Base-by-base conservation (phyloP, 129 eudicot genomes). In the sunflower (Helianthus annuus) region DNA sequence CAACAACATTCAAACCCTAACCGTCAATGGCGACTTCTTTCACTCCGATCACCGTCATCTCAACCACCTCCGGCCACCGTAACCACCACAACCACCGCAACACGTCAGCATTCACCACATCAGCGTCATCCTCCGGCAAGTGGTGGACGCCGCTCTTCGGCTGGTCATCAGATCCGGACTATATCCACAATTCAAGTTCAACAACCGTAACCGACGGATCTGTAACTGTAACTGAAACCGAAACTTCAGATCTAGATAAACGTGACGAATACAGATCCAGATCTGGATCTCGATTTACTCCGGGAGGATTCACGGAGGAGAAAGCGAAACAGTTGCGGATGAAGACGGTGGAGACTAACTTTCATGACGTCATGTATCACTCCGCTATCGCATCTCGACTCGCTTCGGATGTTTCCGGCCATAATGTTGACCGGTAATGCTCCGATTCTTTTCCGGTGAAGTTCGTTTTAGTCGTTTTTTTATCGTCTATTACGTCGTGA, bases 101-200 rank as follows among this genome's bases (percentile, higher is more conserved):
- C 42, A 68, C 48, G 40, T 55, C 76, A 29, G 45, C 46, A 42
- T 42, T 42, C 8, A 42, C 40, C 32, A 73, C 17, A 24, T 6
- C 79, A 38, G 65, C 82, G 11, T 60, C 73, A 12, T 45, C 80
- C 48, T 72, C 83, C 56, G 56, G 62, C 78, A 79, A 58, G 73
- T 87, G 92, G 92, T 87, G 89, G 89, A 74, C 83, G n/a, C 86
- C 92, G 56, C 53, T 86, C 58, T 81, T 86, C 68, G 84, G 88
- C 39, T 72, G 78, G 79, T 73, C 89, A 6, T 48, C 92, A 2
- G 87, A 87, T 40, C 89, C 92, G 1, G 87, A 81, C 60, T 83
- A 87, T 83, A 73, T 83, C 48, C 17, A 17, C 5, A 57, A 42
- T 53, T 66, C 57, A 13, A 53, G 13, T 27, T 27, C 32, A 27